Evolutionary conservation across 192 early-diverging fungal species (phyloP).

Genomic region (Gryganskiella cystojenkinii): DNA sequence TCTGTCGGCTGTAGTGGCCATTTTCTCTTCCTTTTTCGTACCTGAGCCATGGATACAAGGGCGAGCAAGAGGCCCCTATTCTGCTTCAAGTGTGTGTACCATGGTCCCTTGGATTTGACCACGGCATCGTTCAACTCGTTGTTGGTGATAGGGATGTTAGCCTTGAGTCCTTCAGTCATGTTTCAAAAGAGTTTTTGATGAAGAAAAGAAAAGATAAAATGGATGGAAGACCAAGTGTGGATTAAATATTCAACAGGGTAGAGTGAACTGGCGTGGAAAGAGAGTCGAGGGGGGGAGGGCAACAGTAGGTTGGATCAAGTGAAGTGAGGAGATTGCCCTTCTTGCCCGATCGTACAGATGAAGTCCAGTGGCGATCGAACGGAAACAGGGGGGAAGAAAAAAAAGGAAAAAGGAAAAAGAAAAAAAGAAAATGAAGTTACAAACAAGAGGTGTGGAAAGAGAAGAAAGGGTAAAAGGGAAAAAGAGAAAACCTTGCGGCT

Average conservation of each 20-base stretch:
- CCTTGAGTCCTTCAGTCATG: no score
- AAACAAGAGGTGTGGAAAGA: background rate
- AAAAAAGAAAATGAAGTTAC: background rate
- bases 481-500: background rate
- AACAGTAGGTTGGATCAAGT: no score
- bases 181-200: no score
- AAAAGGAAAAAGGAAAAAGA: background rate
- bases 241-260: no score
- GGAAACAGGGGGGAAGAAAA: background rate
- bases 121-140: no score
- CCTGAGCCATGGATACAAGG: slow-evolving; percentile 41
- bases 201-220: no score
- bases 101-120: slow-evolving; percentile 15
- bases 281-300: no score
- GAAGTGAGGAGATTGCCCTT: background rate
- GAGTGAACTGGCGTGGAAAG: no score
- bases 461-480: background rate
- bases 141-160: no score
- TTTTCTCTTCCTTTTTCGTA: background rate
- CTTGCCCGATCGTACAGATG: background rate
- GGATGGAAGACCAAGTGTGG: no score
- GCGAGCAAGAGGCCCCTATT: slow-evolving; percentile 27
- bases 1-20: background rate
- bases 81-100: slow-evolving; percentile 41
- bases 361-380: background rate